Percentiles rank a stretch among this genome's conserved stretches.
phyloP scores from a whole-genome alignment of 2,329 filamentous ascomycete species.

The Plenodomus lindquistii region DNA sequence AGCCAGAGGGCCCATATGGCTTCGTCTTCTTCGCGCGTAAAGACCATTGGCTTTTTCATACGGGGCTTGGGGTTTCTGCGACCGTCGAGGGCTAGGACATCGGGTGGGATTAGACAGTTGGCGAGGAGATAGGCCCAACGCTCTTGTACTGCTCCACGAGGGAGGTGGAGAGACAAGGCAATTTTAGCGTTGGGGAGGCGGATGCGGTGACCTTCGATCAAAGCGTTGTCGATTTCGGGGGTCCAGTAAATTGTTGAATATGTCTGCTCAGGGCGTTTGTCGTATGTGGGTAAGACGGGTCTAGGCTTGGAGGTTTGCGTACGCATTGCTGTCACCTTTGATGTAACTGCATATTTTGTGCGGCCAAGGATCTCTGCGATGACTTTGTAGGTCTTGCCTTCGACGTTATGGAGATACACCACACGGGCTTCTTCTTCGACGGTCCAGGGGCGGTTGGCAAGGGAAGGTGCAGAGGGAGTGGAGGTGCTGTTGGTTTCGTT shows the following conservation, averaged over 20 bases:
- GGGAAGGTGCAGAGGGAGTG: neutral
- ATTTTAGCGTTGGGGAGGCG: neutral
- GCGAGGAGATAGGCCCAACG: neutral
- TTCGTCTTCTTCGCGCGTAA: neutral
- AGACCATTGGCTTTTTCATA: neutral
- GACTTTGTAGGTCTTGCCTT: neutral
- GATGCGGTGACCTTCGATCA: neutral
- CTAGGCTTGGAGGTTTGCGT: neutral
- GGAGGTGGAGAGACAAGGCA: neutral
- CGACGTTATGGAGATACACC: neutral
- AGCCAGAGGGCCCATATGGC: neutral
- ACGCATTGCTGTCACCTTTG: neutral
- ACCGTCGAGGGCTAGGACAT: neutral
- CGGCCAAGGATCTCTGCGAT: neutral
- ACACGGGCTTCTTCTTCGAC: neutral
- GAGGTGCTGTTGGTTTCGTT: neutral
- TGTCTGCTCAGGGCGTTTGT: neutral
- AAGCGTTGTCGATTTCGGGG: neutral
- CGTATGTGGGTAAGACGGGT: neutral
- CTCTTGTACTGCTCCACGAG: neutral
- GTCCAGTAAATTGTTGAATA: neutral
- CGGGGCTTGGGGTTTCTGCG: too few species aligned
- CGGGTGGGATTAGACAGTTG: neutral
- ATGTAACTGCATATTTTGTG: neutral
- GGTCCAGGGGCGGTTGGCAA: neutral